Evolutionary conservation across 2,329 filamentous ascomycete species (phyloP).

Genomic region (Paraphoma chrysanthemicola): DNA sequence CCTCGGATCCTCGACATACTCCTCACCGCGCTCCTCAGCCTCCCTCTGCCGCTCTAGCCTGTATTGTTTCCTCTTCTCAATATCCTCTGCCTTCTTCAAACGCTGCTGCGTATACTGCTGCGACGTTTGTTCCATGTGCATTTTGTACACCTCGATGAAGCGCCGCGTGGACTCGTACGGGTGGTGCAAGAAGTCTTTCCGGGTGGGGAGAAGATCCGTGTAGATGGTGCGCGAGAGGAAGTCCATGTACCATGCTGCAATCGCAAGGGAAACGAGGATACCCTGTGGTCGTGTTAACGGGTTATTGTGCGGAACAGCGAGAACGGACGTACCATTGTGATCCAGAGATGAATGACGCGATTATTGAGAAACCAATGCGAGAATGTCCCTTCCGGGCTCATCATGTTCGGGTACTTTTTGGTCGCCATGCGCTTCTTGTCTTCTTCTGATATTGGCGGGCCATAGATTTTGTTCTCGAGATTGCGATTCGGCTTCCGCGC

Average conservation of each 20-base stretch:
- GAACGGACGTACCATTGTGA: conserved; percentile 73
- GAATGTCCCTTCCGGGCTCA: conserved; percentile 82
- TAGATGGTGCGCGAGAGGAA: conserved; percentile 82
- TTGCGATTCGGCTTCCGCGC: conserved; percentile 67
- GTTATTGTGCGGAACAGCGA: not conserved
- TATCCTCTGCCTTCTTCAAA: conserved; percentile 78
- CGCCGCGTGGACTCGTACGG: conserved; percentile 72
- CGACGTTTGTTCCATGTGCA: conserved; percentile 77
- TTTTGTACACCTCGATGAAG: conserved; percentile 73
- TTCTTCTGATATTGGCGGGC: conserved; percentile 70
- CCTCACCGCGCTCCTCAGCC: conserved; percentile 42
- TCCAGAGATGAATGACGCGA: conserved; percentile 76
- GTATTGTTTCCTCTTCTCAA: conserved; percentile 84
- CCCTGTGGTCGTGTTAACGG: conserved; percentile 52
- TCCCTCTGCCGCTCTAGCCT: conserved; percentile 63
- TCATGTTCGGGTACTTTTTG: conserved; percentile 85
- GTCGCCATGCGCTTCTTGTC: conserved; percentile 71
- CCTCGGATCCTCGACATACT: conserved; percentile 46
- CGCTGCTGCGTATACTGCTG: conserved; percentile 74
- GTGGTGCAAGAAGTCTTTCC: conserved; percentile 71
- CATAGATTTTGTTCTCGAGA: conserved; percentile 71
- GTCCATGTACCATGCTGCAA: conserved; percentile 77
- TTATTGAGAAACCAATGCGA: conserved; percentile 85
- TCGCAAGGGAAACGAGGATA: conserved; percentile 72
- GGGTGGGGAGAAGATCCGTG: conserved; percentile 76